phyloP scores from a whole-genome alignment of 768 basidiomycete species.

The Naematelia encephala region DNA sequence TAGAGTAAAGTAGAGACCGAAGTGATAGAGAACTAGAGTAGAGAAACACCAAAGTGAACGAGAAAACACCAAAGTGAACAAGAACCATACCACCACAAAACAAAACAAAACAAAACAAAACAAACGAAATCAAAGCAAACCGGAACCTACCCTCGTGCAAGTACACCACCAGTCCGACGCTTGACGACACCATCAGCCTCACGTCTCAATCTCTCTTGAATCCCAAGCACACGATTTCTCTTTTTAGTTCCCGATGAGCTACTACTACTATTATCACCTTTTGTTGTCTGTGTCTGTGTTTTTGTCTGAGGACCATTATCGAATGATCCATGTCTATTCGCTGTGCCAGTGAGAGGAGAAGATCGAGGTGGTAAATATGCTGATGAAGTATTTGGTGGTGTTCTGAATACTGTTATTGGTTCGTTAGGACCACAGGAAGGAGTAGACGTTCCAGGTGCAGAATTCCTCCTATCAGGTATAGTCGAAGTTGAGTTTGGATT shows the following conservation, averaged over 20 bases:
- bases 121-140: background rate
- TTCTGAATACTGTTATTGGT: no score
- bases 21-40: no score
- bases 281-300: no score
- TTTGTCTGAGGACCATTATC: background rate
- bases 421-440: background rate
- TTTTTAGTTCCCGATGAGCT: background rate
- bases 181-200: conserved; percentile 49
- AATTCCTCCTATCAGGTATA: no score
- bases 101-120: background rate
- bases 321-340: background rate
- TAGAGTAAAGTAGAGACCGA: background rate
- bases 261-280: background rate
- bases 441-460: no score
- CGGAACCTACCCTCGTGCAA: conserved; percentile 44
- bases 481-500: no score
- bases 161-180: conserved; percentile 43
- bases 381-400: background rate
- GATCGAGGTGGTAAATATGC: background rate
- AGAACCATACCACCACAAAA: background rate
- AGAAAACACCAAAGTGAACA: background rate
- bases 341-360: background rate
- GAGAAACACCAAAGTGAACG: no score
- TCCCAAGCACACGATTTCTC: conserved; percentile 29
- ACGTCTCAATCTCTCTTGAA: conserved; percentile 39